Base-by-base conservation (phyloP, 2,329 filamentous ascomycete species). In the Ceratocystis harringtonii region DNA sequence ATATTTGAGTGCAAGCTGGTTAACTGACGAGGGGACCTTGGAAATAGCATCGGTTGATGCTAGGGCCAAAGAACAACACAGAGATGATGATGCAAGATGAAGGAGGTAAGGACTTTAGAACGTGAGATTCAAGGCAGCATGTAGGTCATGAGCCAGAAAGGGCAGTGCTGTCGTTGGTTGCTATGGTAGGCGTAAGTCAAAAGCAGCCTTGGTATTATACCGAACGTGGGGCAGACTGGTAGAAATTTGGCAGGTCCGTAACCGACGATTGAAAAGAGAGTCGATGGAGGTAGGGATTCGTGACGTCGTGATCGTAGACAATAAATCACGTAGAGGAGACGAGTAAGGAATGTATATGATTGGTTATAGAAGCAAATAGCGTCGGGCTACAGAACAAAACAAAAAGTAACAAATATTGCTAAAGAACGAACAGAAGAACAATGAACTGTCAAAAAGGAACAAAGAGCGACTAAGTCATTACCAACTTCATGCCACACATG, bases 381-480 rank as follows among this genome's bases (percentile, higher is more conserved):
- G 55, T 58, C 28, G 28, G 28, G 55, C 55, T 36, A 58, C 36
- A 12, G 12, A 36, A 36, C 15, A 58, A 32, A 58, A 30, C 22
- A 58, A 58, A 58, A 15, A 58, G 55, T 58, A 30, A 30, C 55
- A 36, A 58, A 58, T 58, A 19, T 58, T 15, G 22, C 36, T 17
- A 36, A 58, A 58, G 55, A 58, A 58, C 19, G 55, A 36, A 58
- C n/a, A 30, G 55, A 19, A 58, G 52, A 58, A 58, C 28, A 32
- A 32, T 30, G 22, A 36, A 25, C 55, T 58, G 55, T 17, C 28
- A 58, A 58, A 32, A 8, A 19, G 17, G 28, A 58, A 58, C 55
- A 58, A 58, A 58, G 55, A 58, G 19, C 25, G 55, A 36, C 55
- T 58, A 58, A 25, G 22, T 58, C 55, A 58, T n/a, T n/a, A 36